These are phyloP conservation scores for Penicillium sp. DNA, from an alignment of 2,329 filamentous ascomycete species.

Conservation along the genomic window DNA sequence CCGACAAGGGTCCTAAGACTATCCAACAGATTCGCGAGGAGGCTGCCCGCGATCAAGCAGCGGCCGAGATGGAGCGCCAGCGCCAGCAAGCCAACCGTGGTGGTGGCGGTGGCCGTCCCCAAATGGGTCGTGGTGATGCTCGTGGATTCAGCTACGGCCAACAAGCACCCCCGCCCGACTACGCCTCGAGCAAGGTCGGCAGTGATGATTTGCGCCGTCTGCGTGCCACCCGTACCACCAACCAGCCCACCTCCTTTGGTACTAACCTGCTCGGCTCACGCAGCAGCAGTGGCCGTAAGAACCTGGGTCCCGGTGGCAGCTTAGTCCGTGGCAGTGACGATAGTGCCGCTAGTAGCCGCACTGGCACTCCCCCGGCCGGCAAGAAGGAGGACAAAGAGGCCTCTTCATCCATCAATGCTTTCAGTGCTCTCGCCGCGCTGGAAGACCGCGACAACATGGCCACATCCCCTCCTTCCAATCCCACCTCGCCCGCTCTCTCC, in stretches of 20 bases:
- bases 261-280: conserved; percentile 86
- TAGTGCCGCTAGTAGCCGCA: conserved; percentile 80
- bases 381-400: conserved; percentile 59
- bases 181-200: conserved; percentile 72
- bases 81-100: conserved; percentile 53
- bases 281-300: conserved; percentile 75
- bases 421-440: conserved; percentile 55
- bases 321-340: conserved; percentile 72
- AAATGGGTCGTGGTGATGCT: conserved; percentile 76
- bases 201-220: conserved; percentile 89
- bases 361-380: conserved; percentile 72
- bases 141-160: conserved; percentile 69
- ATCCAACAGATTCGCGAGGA: conserved; percentile 85
- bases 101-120: conserved; percentile 64
- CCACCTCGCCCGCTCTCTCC: conserved; percentile 44
- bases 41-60: conserved; percentile 72
- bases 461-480: conserved; percentile 47
- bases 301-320: conserved; percentile 67
- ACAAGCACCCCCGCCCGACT: conserved; percentile 65
- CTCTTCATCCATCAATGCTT: conserved; percentile 76
- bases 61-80: conserved; percentile 62
- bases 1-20: conserved; percentile 93
- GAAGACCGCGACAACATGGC: conserved; percentile 45
- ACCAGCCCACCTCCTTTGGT: conserved; percentile 63
- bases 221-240: conserved; percentile 56